Conservation (phyloP, 805 yeast genomes). For the Spathaspora boniae region DNA sequence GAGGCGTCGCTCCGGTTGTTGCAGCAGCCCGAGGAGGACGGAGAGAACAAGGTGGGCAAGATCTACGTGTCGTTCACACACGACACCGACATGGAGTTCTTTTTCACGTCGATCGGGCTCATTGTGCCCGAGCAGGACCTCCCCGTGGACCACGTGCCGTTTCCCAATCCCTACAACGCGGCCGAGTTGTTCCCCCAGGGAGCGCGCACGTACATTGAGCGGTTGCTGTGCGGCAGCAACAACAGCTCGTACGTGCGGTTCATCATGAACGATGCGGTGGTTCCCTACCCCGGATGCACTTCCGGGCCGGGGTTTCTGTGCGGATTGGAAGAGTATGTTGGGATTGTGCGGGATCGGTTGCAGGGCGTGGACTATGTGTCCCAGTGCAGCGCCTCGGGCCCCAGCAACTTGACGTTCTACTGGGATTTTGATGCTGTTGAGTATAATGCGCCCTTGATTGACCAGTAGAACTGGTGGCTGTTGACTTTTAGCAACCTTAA, state of each 20-base stretch:
- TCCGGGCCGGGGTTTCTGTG: conserved; percentile 44
- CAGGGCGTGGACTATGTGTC: conserved; percentile 21
- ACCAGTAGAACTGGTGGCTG: conserved; percentile 2
- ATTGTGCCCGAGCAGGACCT: conserved; percentile 40
- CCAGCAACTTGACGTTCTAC: conserved; percentile 33
- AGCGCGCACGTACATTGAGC: conserved; percentile 37
- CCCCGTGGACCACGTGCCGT: conserved; percentile 44
- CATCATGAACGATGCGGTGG: conserved; percentile 38
- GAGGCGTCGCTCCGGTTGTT: conserved; percentile 50
- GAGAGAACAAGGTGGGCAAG: too few species aligned
- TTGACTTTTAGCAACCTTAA: neutral
- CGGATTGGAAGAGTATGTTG: conserved; percentile 32
- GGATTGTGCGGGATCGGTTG: conserved; percentile 26
- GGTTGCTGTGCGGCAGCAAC: conserved; percentile 24
- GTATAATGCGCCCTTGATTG: conserved; percentile 10
- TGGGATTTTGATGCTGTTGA: conserved; percentile 32
- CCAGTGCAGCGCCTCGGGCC: conserved; percentile 24
- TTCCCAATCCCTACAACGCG: conserved; percentile 46
- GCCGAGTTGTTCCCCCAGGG: conserved; percentile 39
- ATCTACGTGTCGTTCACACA: conserved; percentile 72
- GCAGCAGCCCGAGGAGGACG: conserved; percentile 34
- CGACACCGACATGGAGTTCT: conserved; percentile 63
- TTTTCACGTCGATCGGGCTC: conserved; percentile 63
- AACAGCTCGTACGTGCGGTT: conserved; percentile 31
- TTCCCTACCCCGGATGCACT: conserved; percentile 31